phyloP scores from a whole-genome alignment of 1,139 yeast genomes.

The Candida buenavistaensis region DNA sequence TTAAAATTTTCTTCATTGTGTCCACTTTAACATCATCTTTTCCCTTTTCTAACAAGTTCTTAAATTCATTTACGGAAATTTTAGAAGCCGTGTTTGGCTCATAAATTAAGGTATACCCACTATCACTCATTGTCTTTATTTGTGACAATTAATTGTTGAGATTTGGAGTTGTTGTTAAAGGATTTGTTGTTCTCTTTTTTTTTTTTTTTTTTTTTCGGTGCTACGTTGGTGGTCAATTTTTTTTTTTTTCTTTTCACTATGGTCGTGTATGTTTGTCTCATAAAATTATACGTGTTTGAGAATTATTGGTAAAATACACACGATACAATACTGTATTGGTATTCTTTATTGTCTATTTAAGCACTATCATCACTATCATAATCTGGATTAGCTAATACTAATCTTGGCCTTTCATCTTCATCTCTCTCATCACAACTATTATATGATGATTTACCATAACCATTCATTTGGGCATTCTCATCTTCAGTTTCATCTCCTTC shows the following conservation, averaged over 20 bases:
- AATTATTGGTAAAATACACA: background rate
- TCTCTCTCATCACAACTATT: slow-evolving; percentile 16
- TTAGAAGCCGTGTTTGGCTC: slow-evolving; percentile 74
- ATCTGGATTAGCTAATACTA: slow-evolving; percentile 77
- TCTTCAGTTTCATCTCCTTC: slow-evolving; percentile 20
- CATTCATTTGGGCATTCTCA: slow-evolving; percentile 9
- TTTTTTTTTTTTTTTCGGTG: background rate
- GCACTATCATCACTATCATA: slow-evolving; percentile 15
- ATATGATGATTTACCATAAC: slow-evolving; percentile 1
- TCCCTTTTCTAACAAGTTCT: slow-evolving; percentile 81
- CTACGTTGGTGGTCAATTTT: background rate
- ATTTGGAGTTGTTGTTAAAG: too few relatives aligned
- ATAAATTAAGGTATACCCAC: slow-evolving; percentile 72
- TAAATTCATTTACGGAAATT: slow-evolving; percentile 75
- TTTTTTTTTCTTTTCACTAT: background rate
- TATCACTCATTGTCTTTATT: slow-evolving; percentile 37
- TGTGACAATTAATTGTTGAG: too few relatives aligned
- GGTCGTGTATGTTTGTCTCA: background rate
- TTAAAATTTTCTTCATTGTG: slow-evolving; percentile 85
- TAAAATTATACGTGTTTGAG: background rate
- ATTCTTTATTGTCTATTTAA: slow-evolving; percentile 1
- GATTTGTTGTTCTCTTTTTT: slow-evolving; percentile 1
- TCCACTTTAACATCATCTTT: slow-evolving; percentile 84
- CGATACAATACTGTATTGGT: background rate
- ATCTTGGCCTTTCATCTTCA: slow-evolving; percentile 41